phyloP scores from a whole-genome alignment of 176 grass and related monocot genomes.

The Olyra latifolia region DNA sequence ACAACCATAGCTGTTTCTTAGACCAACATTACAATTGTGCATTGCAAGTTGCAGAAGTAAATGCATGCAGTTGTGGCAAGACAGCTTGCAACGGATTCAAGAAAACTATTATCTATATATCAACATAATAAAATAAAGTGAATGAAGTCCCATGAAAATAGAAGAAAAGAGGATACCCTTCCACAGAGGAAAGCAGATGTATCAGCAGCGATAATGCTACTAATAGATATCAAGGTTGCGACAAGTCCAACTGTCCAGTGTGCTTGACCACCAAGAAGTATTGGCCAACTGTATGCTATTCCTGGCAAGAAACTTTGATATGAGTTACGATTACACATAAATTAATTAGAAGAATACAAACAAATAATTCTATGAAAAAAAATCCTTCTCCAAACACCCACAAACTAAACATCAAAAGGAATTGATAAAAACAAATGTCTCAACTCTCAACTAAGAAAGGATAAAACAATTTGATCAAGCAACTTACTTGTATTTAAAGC shows the following conservation, averaged over 20 bases:
- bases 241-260: conserved; percentile 97
- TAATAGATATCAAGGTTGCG: conserved; percentile 93
- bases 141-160: conserved; percentile 1
- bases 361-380: neutral
- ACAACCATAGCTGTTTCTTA: conserved; percentile 1
- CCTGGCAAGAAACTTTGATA: conserved; percentile 41
- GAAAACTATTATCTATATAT: neutral
- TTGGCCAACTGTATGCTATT: conserved; percentile 69
- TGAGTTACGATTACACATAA: conserved; percentile 16
- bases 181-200: conserved; percentile 93
- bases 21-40: neutral
- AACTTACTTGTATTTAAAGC: conserved; percentile 86
- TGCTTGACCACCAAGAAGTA: conserved; percentile 84
- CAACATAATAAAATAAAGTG: neutral
- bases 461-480: conserved; percentile 1
- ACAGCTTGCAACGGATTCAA: neutral
- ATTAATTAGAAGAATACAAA: neutral
- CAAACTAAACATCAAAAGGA: neutral
- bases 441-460: neutral
- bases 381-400: neutral
- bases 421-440: neutral
- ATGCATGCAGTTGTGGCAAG: neutral
- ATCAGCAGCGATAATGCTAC: conserved; percentile 95
- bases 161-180: conserved; percentile 60
- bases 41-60: neutral